A percentile compares a stretch with the other conserved stretches of the same genome.
Evolutionary conservation across 2,329 filamentous ascomycete genomes (phyloP).

Genomic region (Podosphaera aphanis): DNA sequence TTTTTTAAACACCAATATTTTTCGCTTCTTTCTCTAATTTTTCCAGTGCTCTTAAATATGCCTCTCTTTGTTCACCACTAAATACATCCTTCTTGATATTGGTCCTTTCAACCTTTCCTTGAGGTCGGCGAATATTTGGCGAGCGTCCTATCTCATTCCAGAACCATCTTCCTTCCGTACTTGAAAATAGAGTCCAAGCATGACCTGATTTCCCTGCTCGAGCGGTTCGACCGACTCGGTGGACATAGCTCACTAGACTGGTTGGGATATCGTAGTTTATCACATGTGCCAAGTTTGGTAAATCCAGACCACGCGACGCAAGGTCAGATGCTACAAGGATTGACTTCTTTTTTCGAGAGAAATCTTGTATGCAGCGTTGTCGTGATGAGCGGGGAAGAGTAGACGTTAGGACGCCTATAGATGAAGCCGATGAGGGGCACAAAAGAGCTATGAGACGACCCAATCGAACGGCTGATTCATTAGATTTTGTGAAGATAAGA

Average conservation of each 20-base stretch:
- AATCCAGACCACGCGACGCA: constrained; percentile 75
- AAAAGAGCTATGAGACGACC: constrained; percentile 53
- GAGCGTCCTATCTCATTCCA: constrained; percentile 54
- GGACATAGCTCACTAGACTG: constrained; percentile 63
- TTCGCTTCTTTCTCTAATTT: constrained; percentile 8
- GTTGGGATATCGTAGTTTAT: constrained; percentile 84
- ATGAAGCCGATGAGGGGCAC: constrained; percentile 28
- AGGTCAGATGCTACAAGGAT: constrained; percentile 80
- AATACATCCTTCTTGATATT: constrained; percentile 20
- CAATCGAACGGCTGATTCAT: constrained; percentile 71
- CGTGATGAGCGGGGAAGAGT: constrained; percentile 51
- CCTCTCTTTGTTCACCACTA: constrained; percentile 18
- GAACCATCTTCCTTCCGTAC: constrained; percentile 67
- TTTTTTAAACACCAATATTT: background rate
- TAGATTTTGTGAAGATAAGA: constrained; percentile 77
- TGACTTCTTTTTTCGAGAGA: constrained; percentile 35
- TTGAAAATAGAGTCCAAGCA: constrained; percentile 70
- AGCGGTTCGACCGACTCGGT: constrained; percentile 77
- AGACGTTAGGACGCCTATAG: constrained; percentile 51
- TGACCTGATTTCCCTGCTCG: constrained; percentile 52
- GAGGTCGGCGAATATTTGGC: constrained; percentile 23
- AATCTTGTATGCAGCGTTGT: constrained; percentile 42
- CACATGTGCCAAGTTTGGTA: constrained; percentile 57
- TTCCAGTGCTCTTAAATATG: constrained; percentile 28
- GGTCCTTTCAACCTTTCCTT: constrained; percentile 21